Evolutionary conservation across 1,284 basidiomycete species (phyloP), one percentile per base, ranked within the genome.

Genomic region (Chondrostereum purpureum): DNA sequence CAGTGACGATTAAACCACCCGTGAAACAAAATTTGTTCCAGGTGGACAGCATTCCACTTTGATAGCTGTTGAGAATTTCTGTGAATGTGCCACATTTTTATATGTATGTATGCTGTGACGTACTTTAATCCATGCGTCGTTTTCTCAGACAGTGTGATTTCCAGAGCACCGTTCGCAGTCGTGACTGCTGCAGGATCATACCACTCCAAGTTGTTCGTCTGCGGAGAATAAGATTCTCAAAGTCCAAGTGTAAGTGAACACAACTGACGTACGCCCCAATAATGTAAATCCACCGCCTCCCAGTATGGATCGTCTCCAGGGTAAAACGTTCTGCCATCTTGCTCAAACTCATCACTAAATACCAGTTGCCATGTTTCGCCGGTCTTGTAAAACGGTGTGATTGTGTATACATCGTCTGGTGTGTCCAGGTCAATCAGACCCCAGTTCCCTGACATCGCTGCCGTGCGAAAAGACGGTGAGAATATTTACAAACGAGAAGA

Each of bases 11-110:
- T 55, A 80, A 80, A 13, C 80, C 81, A 11, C 77, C 75, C 2
- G 78, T 82, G 65, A 90, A 90, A 60, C n/a, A n/a, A n/a, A n/a
- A n/a, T n/a, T n/a, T n/a, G n/a, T n/a, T n/a, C n/a, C n/a, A n/a
- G n/a, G n/a, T 87, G 89, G 55, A 89, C 79, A 61, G 88, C 83
- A 58, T 84, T 84, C 81, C 83, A 69, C 38, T 22, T 39, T 31
- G 38, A 39, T 47, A 27, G 12, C 6, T 24, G n/a, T n/a, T n/a
- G n/a, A n/a, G n/a, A n/a, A n/a, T n/a, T n/a, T n/a, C n/a, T n/a
- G n/a, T n/a, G n/a, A 10, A 2, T 14, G 49, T 45, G 13, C 4
- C 19, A 43, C 55, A 11, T 41, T 48, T 60, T 60, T 44, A 62
- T 60, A 49, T 70, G 64, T n/a, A n/a, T n/a, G n/a, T n/a, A n/a